A percentile compares a stretch with the other conserved stretches of the same genome.
These are phyloP conservation scores for Didymellaceae sp. DNA, from an alignment of 2,329 filamentous ascomycete species.

Conservation along the genomic window DNA sequence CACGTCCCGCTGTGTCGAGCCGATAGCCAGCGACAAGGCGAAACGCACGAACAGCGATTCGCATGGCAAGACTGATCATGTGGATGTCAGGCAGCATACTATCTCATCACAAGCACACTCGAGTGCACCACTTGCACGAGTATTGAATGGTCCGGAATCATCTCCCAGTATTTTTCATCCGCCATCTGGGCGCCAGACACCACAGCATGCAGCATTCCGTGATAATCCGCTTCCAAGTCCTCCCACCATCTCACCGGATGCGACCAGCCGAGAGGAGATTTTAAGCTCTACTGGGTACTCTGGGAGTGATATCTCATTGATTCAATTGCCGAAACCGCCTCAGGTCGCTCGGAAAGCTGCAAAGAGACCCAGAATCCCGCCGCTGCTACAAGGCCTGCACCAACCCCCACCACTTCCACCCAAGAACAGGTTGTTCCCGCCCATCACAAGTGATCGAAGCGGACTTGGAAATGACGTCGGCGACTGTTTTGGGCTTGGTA, in stretches of 20 bases:
- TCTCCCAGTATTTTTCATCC: slow-evolving; percentile 20
- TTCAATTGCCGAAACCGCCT: slow-evolving; percentile 50
- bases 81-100: slow-evolving; percentile 6
- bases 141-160: slow-evolving; percentile 38
- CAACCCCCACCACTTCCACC: slow-evolving; percentile 62
- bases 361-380: slow-evolving; percentile 52
- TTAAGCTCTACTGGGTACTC: slow-evolving; percentile 18
- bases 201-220: slow-evolving; percentile 35
- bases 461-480: slow-evolving; percentile 32
- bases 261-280: slow-evolving; percentile 30
- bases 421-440: slow-evolving; percentile 65
- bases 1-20: slow-evolving; percentile 25
- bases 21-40: slow-evolving; percentile 18
- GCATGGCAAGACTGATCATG: slow-evolving; percentile 9
- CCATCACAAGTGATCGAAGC: slow-evolving; percentile 61
- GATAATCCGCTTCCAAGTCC: slow-evolving; percentile 39
- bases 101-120: slow-evolving; percentile 22
- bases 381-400: slow-evolving; percentile 65
- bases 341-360: slow-evolving; percentile 39
- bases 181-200: slow-evolving; percentile 14
- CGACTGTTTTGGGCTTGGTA: slow-evolving; percentile 3
- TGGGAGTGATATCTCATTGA: slow-evolving; percentile 30
- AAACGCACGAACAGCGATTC: slow-evolving; percentile 10
- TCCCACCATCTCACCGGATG: slow-evolving; percentile 25
- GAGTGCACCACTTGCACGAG: slow-evolving; percentile 44